Evolutionary conservation across 352 stramenopile species (phyloP), one percentile per base, ranked within the genome.

Genomic region (Globisporangium uncinulatum): DNA sequence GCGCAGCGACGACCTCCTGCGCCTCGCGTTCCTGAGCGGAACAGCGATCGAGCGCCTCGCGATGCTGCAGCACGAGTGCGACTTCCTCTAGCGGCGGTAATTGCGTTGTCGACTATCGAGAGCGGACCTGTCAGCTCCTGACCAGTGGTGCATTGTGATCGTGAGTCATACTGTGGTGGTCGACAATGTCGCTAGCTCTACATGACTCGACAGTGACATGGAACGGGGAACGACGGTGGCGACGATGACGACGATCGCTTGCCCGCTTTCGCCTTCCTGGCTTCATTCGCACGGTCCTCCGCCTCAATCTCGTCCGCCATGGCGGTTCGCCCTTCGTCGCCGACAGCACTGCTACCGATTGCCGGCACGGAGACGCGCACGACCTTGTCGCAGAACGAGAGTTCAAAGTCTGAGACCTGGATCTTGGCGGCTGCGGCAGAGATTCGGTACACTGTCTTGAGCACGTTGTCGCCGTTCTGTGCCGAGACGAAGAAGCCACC

Each of bases 401-500:
- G 73, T 55, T 94, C 87, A 57, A 84, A 87, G 31, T 89, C 80
- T 1, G 79, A 91, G 41, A 95, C 64, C 14, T 75, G 66, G 55
- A 95, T 79, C 41, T 83, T 83, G 9, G 83, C 72, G 8, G 84
- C 79, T 36, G 70, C 62, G 10, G 74, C 80, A 2, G 83, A 88
- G 39, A 92, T 79, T 50, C 78, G 73, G 67, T 94, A 92, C 15
- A 96, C 81, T 3, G 70, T 73, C 50, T 86, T 87, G 37, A 92
- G 64, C 2, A 96, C 83, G 36, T 91, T 90, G 66, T 96, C 83
- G 1, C 83, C 86, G 59, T 70, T 94, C 53, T 89, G 76, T 8
- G 87, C 86, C 15, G 87, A 94, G 48, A 92, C 74, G 29, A 94
- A 67, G 57, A 95, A 96, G 11, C 80, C 81, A 11, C 81, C 81